Evolutionary conservation across 2,329 filamentous ascomycete species (phyloP), one percentile per base, ranked within the genome.

Genomic region (Aphanoascus verrucosus): DNA sequence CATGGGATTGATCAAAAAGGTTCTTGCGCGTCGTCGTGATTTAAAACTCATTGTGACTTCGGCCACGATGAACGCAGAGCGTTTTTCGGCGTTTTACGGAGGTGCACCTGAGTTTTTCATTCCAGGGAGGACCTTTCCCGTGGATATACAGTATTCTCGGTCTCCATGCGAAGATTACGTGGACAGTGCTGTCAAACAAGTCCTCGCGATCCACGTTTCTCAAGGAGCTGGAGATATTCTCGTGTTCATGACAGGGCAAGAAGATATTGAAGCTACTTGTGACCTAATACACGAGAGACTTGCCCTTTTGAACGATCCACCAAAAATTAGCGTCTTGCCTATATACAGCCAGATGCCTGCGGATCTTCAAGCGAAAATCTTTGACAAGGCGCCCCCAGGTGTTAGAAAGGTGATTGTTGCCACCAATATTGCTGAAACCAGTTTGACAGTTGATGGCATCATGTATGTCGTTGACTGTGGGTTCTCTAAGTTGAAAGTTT

Each of bases 311-410:
- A 97, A 96, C 58, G 90, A 98, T 63, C 91, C 93, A 0, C 90
- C 93, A 1, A 91, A 95, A 65, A 80, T 98, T 55, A 91, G 87
- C 65, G 94, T 98, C 52, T 72, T 98, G 28, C 94, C 94, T 0
- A 97, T 98, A 53, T 98, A 98, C 80, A 96, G 89, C 77, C 93
- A 98, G 69, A 96, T 98, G 93, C 94, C 93, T 1, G 93, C 93
- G 34, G 94, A 98, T 68, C 74, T 98, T 35, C 94, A 98, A 69
- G 88, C 93, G 56, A 97, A 94, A 70, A 98, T 98, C 59, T 98
- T 98, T 63, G 91, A 98, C 65, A 82, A 84, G 59, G 93, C 94
- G 1, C 77, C 87, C 1, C 85, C 90, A 0, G 93, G 93, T 1
- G 90, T 95, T 3, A 83, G 93, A 55, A 98, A 98, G 67, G 94